Evolutionary conservation across 805 yeast species (phyloP), one percentile per base, ranked within the genome.

Genomic region (Danielozyma ontarioensis): DNA sequence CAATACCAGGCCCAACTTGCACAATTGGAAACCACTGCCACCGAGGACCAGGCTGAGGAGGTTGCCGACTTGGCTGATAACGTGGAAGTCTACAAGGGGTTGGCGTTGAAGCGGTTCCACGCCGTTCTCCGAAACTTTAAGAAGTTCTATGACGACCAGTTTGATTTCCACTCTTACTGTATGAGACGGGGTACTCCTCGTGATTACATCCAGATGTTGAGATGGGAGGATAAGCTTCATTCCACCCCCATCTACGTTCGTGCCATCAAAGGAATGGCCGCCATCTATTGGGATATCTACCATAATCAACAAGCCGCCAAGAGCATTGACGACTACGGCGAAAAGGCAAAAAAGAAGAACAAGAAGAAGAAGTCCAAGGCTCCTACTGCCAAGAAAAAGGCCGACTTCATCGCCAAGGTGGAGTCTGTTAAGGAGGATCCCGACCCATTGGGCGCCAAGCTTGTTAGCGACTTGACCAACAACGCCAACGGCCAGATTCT

Each of bases 151-250:
- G 76, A 75, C 41, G 98, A 93, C 53, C 97, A 93, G 63, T 72
- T 83, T 42, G 99, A 93, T 56, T 93, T 90, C 80, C 97, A 93
- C 55, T 80, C 84, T 29, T 93, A 86, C 56, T 83, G 95, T 53
- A 76, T 85, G 70, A 76, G 96, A 59, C 78, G 83, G 46, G 97
- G 97, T 15, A 86, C 97, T 5, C 80, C 90, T 17, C 74, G 95
- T 42, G 80, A 90, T 6, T 93, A 90, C 53, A 46, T 84, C 18
- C 80, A 78, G 13, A 76, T 85, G 74, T 45, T 89, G 32, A 57
- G 67, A 31, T 93, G 97, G 97, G 95, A 80, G 36, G 94, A 89
- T 54, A 54, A 62, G 14, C 55, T 93, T 29, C 88, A 70, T 53
- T 53, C 76, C 6, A 76, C 83, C 22, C 87, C 94, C 3, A 72